Conservation (phyloP, 768 basidiomycete species). For the Agaricus blazei region DNA sequence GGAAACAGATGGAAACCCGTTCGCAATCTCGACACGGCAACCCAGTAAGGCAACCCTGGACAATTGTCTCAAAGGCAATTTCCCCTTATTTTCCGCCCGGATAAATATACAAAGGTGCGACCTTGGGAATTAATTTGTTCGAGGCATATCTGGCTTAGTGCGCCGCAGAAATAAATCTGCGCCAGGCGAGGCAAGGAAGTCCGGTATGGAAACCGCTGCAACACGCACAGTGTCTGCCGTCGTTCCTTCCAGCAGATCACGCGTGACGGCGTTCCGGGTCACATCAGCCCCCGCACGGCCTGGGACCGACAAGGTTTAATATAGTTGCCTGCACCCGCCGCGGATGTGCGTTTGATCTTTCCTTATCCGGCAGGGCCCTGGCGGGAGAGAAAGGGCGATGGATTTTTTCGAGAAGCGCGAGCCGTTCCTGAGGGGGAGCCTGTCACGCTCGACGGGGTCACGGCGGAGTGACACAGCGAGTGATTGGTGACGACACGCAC, state of each 20-base stretch:
- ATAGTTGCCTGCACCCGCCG: neutral
- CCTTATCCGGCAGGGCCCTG: slow-evolving; percentile 4
- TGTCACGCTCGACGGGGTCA: neutral
- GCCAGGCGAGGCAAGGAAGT: slow-evolving; percentile 9
- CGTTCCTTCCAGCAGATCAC: neutral
- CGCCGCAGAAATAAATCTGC: slow-evolving; percentile 13
- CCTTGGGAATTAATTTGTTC: slow-evolving; percentile 20
- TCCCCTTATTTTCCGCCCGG: slow-evolving; percentile 22
- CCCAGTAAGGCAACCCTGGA: slow-evolving; percentile 10
- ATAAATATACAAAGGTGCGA: slow-evolving; percentile 15
- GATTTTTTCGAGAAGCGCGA: no score
- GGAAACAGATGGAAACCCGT: slow-evolving; percentile 24
- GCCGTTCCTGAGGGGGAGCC: no score
- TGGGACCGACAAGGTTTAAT: slow-evolving; percentile 11
- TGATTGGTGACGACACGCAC: slow-evolving; percentile 3
- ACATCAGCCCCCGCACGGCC: slow-evolving; percentile 4
- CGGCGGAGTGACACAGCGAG: neutral
- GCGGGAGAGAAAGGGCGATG: neutral
- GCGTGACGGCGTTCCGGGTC: slow-evolving; percentile 8
- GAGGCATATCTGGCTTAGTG: slow-evolving; percentile 12
- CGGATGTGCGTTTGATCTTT: neutral
- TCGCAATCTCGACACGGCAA: slow-evolving; percentile 8
- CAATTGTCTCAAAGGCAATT: slow-evolving; percentile 8
- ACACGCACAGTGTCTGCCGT: slow-evolving; percentile 5
- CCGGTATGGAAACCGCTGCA: slow-evolving; percentile 13